Evolutionary conservation across 2,329 filamentous ascomycete species (phyloP).

Genomic region (Decorospora gaudefroyi): DNA sequence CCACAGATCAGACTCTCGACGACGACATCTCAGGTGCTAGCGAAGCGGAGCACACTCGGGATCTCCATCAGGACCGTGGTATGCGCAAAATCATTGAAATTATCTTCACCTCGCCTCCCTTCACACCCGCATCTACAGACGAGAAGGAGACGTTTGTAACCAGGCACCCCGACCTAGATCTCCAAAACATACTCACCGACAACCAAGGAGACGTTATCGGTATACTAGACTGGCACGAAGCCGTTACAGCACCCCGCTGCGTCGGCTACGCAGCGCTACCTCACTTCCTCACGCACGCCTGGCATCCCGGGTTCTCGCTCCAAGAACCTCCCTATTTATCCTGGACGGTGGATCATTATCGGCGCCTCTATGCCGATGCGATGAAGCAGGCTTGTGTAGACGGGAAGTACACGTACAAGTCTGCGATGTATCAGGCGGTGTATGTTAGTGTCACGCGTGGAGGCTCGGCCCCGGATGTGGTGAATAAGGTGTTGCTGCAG

Average conservation of each 20-base stretch:
- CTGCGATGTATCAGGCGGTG: conserved; percentile 5
- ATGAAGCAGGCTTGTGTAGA: conserved; percentile 7
- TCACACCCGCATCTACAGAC: conserved; percentile 1
- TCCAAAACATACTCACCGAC: conserved; percentile 31
- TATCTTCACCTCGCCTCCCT: not conserved
- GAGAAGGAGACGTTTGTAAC: conserved; percentile 25
- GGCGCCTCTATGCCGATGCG: conserved; percentile 12
- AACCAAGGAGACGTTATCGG: conserved; percentile 19
- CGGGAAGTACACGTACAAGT: conserved; percentile 10
- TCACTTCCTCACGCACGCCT: conserved; percentile 16
- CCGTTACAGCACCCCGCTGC: conserved; percentile 16
- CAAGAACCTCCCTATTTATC: not conserved
- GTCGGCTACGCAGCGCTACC: conserved; percentile 7
- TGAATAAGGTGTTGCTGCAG: not conserved
- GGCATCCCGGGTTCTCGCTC: not conserved
- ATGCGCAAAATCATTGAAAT: conserved; percentile 5
- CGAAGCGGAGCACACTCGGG: not conserved
- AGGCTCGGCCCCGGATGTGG: not conserved
- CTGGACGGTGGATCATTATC: conserved; percentile 11
- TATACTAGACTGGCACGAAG: conserved; percentile 26
- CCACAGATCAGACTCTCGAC: not conserved
- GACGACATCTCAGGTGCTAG: not conserved
- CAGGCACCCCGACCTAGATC: conserved; percentile 25
- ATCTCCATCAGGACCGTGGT: conserved; percentile 11
- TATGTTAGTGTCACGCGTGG: not conserved